Percentiles rank a stretch among this genome's conserved stretches.
phyloP scores from a whole-genome alignment of 1,139 yeast species.

The Yamadazyma sp. region DNA sequence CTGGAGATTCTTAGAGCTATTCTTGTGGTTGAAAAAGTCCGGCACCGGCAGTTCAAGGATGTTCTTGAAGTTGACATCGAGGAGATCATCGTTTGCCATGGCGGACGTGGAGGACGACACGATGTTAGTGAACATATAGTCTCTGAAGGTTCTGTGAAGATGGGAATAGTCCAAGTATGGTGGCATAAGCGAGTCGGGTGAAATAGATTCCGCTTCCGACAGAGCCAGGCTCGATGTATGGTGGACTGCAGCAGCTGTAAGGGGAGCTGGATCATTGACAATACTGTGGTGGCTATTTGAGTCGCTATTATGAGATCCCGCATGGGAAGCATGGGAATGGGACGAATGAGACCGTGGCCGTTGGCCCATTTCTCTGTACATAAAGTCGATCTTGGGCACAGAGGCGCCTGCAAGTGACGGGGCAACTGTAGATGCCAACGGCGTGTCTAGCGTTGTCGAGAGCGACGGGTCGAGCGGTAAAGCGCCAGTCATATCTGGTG shows the following conservation, averaged over 20 bases:
- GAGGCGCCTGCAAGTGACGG: too few relatives aligned
- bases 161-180: conserved; percentile 20
- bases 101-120: conserved; percentile 9
- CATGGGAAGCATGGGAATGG: too few relatives aligned
- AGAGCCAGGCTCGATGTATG: neutral
- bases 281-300: neutral
- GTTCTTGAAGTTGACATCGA: conserved; percentile 14
- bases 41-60: conserved; percentile 16
- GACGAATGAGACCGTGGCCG: too few relatives aligned
- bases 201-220: conserved; percentile 9
- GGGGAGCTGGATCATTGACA: neutral
- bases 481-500: too few relatives aligned
- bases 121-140: conserved; percentile 32
- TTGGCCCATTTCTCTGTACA: neutral
- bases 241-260: too few relatives aligned
- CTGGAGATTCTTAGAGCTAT: conserved; percentile 12
- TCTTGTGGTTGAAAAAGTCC: conserved; percentile 8
- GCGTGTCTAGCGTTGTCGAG: too few relatives aligned
- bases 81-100: conserved; percentile 5
- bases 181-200: conserved; percentile 16
- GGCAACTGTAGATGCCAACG: too few relatives aligned
- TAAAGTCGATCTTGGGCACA: neutral
- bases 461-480: too few relatives aligned
- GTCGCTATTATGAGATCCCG: neutral
- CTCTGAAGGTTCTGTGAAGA: conserved; percentile 26